Evolutionary conservation across 2,329 filamentous ascomycete species (phyloP), one percentile per base, ranked within the genome.

Genomic region (Cladorrhinum sp.): DNA sequence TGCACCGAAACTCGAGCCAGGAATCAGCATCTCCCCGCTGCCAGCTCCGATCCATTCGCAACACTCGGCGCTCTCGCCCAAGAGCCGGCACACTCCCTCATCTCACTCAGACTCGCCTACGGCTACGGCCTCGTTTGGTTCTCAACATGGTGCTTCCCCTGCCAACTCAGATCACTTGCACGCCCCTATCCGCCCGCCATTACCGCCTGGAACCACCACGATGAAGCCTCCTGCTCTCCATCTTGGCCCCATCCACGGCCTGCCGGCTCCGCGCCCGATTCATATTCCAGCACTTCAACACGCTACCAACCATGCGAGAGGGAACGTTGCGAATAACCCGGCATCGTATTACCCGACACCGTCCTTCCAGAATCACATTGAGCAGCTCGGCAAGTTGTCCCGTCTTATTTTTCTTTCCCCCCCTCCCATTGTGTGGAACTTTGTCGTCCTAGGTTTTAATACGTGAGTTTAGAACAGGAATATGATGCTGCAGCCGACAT

Each of bases 401-500:
- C 79, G 70, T 75, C 77, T 77, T 76, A 71, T 81, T 74, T 81
- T 72, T 69, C 70, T 70, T 67, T 64, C 70, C 67, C 71, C 55
- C 55, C 23, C 55, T 22, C 70, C 73, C 73, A 69, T 77, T 70
- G 69, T 71, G 81, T 81, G 79, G 81, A 83, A 78, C 80, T 85
- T 74, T 86, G 82, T 83, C 81, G 81, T 86, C 81, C 82, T 85
- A 86, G 81, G 79, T 82, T 62, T 88, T 79, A 90, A 84, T 81
- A 73, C 77, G 75, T 86, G 77, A 79, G 71, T 82, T 81, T 80
- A 97, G 93, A 98, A 80, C 92, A 96, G 83, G 93, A 98, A 80
- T 98, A 97, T 78, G 93, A 97, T 74, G 89, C 91, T 58, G 90
- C 92, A 77, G 85, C 85, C 74, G 92, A 93, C 70, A 90, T 96